These are phyloP conservation scores for Lactifluus pinguis DNA, from an alignment of 768 basidiomycete genomes.

Conservation along the genomic window DNA sequence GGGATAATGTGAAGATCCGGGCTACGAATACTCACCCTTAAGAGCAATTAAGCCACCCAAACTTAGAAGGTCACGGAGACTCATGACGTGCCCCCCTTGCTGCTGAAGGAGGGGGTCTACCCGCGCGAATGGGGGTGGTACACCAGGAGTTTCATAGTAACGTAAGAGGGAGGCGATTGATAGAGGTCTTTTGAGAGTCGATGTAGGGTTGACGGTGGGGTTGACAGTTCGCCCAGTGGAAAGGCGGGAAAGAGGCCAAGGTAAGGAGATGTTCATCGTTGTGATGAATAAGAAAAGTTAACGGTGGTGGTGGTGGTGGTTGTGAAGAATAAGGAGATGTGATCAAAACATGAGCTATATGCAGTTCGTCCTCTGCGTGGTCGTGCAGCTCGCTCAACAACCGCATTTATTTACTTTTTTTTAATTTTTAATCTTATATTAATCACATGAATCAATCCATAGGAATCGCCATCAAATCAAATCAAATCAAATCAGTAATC, in stretches of 20 bases:
- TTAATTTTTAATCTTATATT: too few species aligned
- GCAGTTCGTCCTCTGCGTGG: too few species aligned
- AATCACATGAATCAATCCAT: background rate
- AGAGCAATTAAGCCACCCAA: slow-evolving; percentile 41
- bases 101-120: slow-evolving; percentile 60
- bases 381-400: too few species aligned
- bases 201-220: background rate
- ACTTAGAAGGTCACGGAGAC: slow-evolving; percentile 65
- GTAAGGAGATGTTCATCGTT: slow-evolving; percentile 15
- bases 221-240: background rate
- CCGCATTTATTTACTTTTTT: too few species aligned
- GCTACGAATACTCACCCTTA: slow-evolving; percentile 8
- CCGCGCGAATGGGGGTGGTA: slow-evolving; percentile 65
- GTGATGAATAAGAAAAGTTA: background rate
- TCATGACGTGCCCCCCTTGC: slow-evolving; percentile 44
- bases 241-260: slow-evolving; percentile 23
- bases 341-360: too few species aligned
- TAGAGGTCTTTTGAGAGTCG: background rate
- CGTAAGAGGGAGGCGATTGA: slow-evolving; percentile 16
- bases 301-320: background rate
- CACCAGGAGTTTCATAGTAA: slow-evolving; percentile 58
- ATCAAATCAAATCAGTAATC: slow-evolving; percentile 47
- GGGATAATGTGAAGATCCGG: background rate
- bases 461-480: too few species aligned
- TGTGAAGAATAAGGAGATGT: background rate